phyloP scores from a whole-genome alignment of 1,284 basidiomycete genomes.

The Fomitopsis pinicola region DNA sequence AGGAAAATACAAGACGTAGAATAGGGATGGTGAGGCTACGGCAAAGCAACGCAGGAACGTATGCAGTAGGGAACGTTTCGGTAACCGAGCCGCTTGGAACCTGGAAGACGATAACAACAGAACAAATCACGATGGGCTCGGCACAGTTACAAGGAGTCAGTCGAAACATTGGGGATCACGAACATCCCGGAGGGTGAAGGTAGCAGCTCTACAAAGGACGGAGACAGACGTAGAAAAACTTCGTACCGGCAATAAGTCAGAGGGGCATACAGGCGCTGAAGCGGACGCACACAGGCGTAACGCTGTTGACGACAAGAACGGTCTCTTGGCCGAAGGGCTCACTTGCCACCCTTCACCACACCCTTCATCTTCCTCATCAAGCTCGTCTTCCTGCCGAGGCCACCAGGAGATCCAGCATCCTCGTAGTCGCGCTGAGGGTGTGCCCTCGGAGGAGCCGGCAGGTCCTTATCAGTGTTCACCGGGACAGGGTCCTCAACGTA shows the following conservation, averaged over 20 bases:
- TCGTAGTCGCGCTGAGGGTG: slow-evolving; percentile 42
- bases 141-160: slow-evolving; percentile 6
- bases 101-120: neutral
- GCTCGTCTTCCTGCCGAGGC: slow-evolving; percentile 69
- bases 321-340: neutral
- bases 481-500: slow-evolving; percentile 51
- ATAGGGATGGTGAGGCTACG: slow-evolving; percentile 4
- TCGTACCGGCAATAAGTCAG: neutral
- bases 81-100: slow-evolving; percentile 2
- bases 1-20: slow-evolving; percentile 1
- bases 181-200: neutral
- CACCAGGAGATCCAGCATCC: slow-evolving; percentile 29
- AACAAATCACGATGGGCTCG: neutral
- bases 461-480: slow-evolving; percentile 50
- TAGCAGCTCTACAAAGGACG: neutral
- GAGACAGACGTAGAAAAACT: neutral
- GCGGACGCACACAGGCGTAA: neutral
- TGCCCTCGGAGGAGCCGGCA: slow-evolving; percentile 47
- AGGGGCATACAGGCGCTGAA: neutral
- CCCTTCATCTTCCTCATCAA: slow-evolving; percentile 74
- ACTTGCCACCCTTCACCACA: slow-evolving; percentile 50
- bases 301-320: neutral
- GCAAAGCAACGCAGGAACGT: slow-evolving; percentile 4
- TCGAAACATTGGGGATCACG: neutral
- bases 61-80: slow-evolving; percentile 1